Evolutionary conservation across 2,329 filamentous ascomycete species (phyloP).

Genomic region (Xylariales sp.): DNA sequence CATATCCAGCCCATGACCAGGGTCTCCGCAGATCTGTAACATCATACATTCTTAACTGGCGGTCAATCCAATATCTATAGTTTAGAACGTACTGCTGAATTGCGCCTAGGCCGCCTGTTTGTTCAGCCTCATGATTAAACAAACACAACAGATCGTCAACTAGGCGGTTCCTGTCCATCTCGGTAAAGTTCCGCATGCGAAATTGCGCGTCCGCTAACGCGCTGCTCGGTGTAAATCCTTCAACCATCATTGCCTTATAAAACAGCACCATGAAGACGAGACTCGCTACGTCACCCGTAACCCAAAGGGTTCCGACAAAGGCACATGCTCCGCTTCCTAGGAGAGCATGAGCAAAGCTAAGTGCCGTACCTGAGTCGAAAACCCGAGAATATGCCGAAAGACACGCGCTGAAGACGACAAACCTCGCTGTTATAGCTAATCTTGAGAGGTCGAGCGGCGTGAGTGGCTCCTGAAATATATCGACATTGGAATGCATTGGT

Average conservation of each 20-base stretch:
- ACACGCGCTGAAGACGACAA: slow-evolving; percentile 35
- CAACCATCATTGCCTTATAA: slow-evolving; percentile 32
- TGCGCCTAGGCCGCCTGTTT: slow-evolving; percentile 8
- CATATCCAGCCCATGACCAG: slow-evolving; percentile 34
- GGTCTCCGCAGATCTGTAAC: slow-evolving; percentile 23
- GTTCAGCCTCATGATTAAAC: slow-evolving; percentile 23
- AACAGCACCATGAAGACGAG: slow-evolving; percentile 36
- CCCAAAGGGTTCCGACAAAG: slow-evolving; percentile 31
- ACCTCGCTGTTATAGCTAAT: slow-evolving; percentile 24
- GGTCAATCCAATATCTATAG: slow-evolving; percentile 34
- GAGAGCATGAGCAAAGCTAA: slow-evolving; percentile 34
- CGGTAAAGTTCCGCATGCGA: slow-evolving; percentile 27
- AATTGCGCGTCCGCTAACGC: slow-evolving; percentile 26
- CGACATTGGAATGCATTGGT: slow-evolving; percentile 32
- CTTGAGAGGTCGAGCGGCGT: slow-evolving; percentile 33
- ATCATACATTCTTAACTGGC: slow-evolving; percentile 26
- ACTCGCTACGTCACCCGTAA: slow-evolving; percentile 31
- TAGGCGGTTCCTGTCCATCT: slow-evolving; percentile 19
- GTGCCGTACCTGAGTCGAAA: slow-evolving; percentile 31
- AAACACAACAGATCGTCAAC: slow-evolving; percentile 23
- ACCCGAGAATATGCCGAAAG: slow-evolving; percentile 33
- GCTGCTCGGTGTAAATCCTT: slow-evolving; percentile 22
- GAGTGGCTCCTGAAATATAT: slow-evolving; percentile 29
- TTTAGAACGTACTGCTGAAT: slow-evolving; percentile 32
- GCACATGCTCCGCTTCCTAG: slow-evolving; percentile 31